Base-by-base conservation (phyloP, 768 basidiomycete genomes). In the Mycena vitilis region DNA sequence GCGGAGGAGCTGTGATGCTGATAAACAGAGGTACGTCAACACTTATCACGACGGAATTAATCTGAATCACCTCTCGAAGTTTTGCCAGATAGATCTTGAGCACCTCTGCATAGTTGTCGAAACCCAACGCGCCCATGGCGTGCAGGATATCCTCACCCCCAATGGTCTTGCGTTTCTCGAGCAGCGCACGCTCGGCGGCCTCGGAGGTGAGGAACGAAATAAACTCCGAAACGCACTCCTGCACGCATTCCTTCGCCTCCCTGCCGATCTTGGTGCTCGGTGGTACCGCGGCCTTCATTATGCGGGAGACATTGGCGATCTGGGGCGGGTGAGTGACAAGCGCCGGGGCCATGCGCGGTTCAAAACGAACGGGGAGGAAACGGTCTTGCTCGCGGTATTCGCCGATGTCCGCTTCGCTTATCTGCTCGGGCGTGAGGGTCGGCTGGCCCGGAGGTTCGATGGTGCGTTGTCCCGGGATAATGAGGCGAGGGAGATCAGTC, bases 301-400 rank as follows among this genome's bases (percentile, higher is more conserved):
- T 96, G 23, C 97, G 88, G 18, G 95, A 90, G n/a, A 98, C 96
- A 77, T 99, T 99, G 59, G 96, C 96, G 73, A 99, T 99, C 96
- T 96, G 73, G 20, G n/a, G 16, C 37, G 40, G 38, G 42, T 54
- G 57, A 57, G 44, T 36, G 40, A 57, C 25, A 20, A 36, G 45
- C 63, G 65, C 59, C 42, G 60, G 1, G 69, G n/a, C 36, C 40
- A 42, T 58, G 54, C 55, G 34, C n/a, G 34, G 48, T 40, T 37
- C 37, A 58, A 23, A 23, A 82, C 89, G 73, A 75, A 97, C 96
- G 20, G 96, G 95, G n/a, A 97, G 86, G 80, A 93, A 97, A 22
- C 95, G 89, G 81, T 98, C 96, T 78, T 97, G 96, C 79, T 98
- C 96, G 73, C 94, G 87, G 79, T 96, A 98, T 77, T 97, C 95